These are phyloP conservation scores for Aaosphaeria arxii DNA, from an alignment of 2,329 filamentous ascomycete species.

Conservation along the genomic window DNA sequence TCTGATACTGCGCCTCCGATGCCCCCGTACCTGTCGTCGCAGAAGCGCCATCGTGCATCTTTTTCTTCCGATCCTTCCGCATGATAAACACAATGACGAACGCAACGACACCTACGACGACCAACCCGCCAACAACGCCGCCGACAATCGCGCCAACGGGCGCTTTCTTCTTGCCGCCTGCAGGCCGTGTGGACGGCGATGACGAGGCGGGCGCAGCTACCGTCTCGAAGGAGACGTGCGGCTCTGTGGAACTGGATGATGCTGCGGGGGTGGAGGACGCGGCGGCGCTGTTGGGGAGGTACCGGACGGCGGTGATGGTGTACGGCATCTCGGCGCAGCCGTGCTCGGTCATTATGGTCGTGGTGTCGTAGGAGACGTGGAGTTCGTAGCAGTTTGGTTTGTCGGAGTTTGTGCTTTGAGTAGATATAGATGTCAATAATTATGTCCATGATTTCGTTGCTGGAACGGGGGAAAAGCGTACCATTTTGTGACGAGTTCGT, in stretches of 20 bases:
- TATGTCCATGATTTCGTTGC: too few relatives aligned
- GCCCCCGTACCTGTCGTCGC: neutral
- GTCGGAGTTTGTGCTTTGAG: conserved; percentile 11
- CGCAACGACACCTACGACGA: conserved; percentile 19
- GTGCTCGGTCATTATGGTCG: conserved; percentile 28
- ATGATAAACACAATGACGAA: conserved; percentile 18
- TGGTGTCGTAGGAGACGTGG: conserved; percentile 20
- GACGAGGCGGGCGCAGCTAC: conserved; percentile 1
- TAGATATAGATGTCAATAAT: neutral
- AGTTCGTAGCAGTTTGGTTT: conserved; percentile 26
- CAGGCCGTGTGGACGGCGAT: neutral
- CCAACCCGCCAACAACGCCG: conserved; percentile 28
- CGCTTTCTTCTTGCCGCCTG: conserved; percentile 4
- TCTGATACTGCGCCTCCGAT: neutral
- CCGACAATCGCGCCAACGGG: conserved; percentile 29
- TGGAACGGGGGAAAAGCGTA: conserved; percentile 1
- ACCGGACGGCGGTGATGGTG: neutral
- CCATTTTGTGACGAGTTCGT: conserved; percentile 28
- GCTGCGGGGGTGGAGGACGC: conserved; percentile 5
- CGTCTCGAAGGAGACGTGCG: neutral
- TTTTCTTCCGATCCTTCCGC: conserved; percentile 12
- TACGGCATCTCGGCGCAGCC: conserved; percentile 18
- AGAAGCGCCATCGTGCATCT: conserved; percentile 3
- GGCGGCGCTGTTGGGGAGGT: neutral
- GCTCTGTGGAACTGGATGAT: neutral